Conservation (phyloP, 2,329 filamentous ascomycete species). For the Ambrosiella cleistominuta region DNA sequence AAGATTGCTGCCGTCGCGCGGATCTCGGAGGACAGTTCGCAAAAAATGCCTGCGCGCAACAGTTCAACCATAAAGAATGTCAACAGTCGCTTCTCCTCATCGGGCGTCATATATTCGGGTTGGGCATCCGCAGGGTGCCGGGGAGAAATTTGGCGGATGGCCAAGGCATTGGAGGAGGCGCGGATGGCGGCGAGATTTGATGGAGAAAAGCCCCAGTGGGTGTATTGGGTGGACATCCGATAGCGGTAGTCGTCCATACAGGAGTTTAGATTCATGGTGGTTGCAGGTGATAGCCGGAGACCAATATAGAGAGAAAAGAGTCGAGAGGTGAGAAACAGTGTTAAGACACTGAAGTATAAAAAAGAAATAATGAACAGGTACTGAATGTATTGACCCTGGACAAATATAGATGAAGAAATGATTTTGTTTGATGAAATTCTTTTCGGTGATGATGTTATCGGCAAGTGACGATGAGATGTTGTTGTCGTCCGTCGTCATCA, state of each 20-base stretch:
- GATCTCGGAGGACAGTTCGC: conserved; percentile 17
- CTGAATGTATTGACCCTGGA: too few relatives aligned
- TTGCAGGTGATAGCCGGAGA: background rate
- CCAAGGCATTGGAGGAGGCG: conserved; percentile 60
- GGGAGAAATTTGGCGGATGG: conserved; percentile 41
- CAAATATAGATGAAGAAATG: too few relatives aligned
- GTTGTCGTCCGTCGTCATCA: too few relatives aligned
- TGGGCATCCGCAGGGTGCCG: conserved; percentile 25
- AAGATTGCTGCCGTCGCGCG: conserved; percentile 68
- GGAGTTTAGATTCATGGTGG: background rate
- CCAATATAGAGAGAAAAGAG: too few relatives aligned
- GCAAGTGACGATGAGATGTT: too few relatives aligned
- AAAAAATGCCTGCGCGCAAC: conserved; percentile 37
- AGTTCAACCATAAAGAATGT: conserved; percentile 54
- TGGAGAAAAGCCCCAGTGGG: conserved; percentile 80
- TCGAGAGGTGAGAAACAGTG: too few relatives aligned
- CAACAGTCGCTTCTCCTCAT: conserved; percentile 69
- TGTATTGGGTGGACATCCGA: conserved; percentile 73
- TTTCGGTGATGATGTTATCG: too few relatives aligned
- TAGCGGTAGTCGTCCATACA: conserved; percentile 69
- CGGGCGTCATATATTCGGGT: conserved; percentile 58
- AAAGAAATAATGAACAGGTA: too few relatives aligned
- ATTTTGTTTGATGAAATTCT: too few relatives aligned
- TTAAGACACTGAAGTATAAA: too few relatives aligned
- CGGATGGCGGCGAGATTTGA: conserved; percentile 54